Base-by-base conservation (phyloP, 257 asterid genomes). In the Nicotiana tabacum region DNA sequence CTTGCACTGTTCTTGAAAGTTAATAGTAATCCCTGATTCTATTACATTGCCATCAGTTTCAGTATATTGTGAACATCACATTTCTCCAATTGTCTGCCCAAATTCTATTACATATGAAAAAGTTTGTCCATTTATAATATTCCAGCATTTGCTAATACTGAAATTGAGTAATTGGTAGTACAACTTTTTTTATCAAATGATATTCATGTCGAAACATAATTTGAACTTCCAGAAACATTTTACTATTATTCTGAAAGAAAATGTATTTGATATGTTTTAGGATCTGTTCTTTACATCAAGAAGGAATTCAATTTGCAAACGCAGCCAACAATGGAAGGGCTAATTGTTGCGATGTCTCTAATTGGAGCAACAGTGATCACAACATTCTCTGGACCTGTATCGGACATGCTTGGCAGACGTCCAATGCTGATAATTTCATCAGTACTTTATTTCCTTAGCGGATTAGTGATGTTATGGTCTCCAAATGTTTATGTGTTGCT, bases 301-400 rank as follows among this genome's bases (percentile, higher is more conserved):
- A 90, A 82, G 90, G 99, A 96, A 85, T 96, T 94, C 46, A 78
- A 92, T 32, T 86, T 96, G 85, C 88, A 93, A 87, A 83, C 67
- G 17, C 92, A 92, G 81, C 98, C 99, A 37, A 94, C 95, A 51
- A 88, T 96, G 56, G 99, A 93, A 90, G 99, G 99, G 37, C 91
- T 96, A 4, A 93, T 96, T 51, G 96, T 96, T 66, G 98, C 98
- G 21, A 96, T 85, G 92, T 96, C 99, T 17, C 88, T 96, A 24
- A 93, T 96, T 15, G 99, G 99, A 55, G 99, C 99, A 55, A 96
- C 99, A 9, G 86, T 89, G 3, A 96, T 96, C 90, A 96, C 99
- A 2, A 92, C 97, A 3, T 93, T 93, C 66, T 94, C 99, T 0
- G 99, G 99, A 2, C 91, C 98, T 0, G 93, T 90, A 2, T 90